A percentile compares a stretch with the other conserved stretches of the same genome.
Evolutionary conservation across 1,284 basidiomycete genomes (phyloP).

Genomic region (Melampsora americana): DNA sequence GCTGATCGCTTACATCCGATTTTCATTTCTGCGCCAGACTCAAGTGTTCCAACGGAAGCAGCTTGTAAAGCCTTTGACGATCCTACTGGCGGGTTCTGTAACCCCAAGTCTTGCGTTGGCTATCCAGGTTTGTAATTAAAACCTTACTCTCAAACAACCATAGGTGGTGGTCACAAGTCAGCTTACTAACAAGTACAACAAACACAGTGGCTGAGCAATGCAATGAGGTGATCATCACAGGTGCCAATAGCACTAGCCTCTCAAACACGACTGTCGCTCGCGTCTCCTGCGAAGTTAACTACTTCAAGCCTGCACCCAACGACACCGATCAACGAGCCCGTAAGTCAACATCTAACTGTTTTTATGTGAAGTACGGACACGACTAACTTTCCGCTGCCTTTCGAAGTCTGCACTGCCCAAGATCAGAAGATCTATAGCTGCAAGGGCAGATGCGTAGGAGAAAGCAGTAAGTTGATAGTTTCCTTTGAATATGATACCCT

Average conservation of each 20-base stretch:
- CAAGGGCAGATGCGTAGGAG: constrained; percentile 12
- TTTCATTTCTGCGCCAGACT: constrained; percentile 2
- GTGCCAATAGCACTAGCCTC: constrained; percentile 7
- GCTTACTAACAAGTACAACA: no score
- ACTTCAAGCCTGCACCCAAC: constrained; percentile 23
- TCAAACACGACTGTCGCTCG: not conserved
- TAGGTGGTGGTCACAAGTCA: no score
- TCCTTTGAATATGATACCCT: no score
- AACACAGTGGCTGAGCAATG: constrained; percentile 13
- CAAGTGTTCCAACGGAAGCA: constrained; percentile 21
- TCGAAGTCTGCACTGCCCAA: constrained; percentile 17
- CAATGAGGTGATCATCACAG: constrained; percentile 26
- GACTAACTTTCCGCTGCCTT: not conserved
- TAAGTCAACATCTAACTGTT: no score
- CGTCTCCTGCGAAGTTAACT: constrained; percentile 29
- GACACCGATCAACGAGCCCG: constrained; percentile 1
- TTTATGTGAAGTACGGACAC: not conserved
- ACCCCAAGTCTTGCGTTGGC: constrained; percentile 15
- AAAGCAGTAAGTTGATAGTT: constrained; percentile 10
- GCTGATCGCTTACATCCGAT: not conserved
- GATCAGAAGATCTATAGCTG: constrained; percentile 30
- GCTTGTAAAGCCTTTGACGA: constrained; percentile 25
- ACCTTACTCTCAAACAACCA: no score
- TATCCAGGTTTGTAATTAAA: constrained; percentile 4
- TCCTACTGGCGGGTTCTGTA: constrained; percentile 17